Evolutionary conservation across 495 filamentous ascomycete species (phyloP).

Genomic region (Lasiosphaeriaceae sp.): DNA sequence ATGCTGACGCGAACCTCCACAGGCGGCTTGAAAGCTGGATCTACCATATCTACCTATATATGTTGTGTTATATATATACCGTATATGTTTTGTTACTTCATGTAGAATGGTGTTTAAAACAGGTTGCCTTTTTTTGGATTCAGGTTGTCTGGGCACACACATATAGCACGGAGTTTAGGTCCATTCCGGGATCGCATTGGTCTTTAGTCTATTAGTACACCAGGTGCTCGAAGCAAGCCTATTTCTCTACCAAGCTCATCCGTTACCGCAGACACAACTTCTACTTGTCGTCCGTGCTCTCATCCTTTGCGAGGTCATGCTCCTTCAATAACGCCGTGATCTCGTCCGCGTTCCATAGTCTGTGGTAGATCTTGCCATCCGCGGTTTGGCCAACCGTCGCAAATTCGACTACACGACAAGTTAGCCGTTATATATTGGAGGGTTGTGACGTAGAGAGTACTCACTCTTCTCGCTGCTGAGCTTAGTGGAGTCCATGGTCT

Average conservation of each 20-base stretch:
- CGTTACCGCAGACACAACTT: not conserved
- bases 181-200: not conserved
- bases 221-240: conserved; percentile 19
- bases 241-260: not conserved
- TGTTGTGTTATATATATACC: not conserved
- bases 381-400: conserved; percentile 95
- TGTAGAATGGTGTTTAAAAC: not conserved
- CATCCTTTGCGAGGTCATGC: conserved; percentile 88
- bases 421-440: conserved; percentile 9
- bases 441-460: conserved; percentile 6
- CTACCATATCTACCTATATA: not conserved
- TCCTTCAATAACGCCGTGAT: conserved; percentile 92
- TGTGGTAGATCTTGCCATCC: conserved; percentile 93
- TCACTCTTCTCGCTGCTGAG: conserved; percentile 97
- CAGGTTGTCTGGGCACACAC: not conserved
- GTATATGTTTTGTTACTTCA: not conserved
- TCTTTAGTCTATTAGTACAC: conserved; percentile 25
- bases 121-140: not conserved
- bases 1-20: conserved; percentile 19
- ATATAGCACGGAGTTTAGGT: not conserved
- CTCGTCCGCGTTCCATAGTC: conserved; percentile 95
- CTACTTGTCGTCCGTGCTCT: conserved; percentile 65
- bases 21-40: not conserved
- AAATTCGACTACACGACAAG: conserved; percentile 73
- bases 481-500: conserved; percentile 99